These are phyloP conservation scores for Coemansia sp. DNA, from an alignment of 192 early-diverging fungal species.

Conservation along the genomic window DNA sequence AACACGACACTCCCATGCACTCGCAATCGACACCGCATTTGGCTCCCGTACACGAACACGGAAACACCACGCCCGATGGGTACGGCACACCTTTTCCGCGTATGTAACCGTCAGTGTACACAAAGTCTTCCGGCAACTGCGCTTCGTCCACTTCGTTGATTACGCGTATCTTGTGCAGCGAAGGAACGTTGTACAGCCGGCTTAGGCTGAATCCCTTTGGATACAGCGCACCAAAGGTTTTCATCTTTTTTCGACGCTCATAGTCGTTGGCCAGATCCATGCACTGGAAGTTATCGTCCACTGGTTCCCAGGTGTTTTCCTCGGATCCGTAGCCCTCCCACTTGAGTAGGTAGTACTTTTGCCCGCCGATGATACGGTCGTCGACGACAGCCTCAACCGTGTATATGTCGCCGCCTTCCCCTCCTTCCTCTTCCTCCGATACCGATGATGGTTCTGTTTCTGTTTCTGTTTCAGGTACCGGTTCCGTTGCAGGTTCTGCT, in stretches of 20 bases:
- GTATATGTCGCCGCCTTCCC: constrained; percentile 3
- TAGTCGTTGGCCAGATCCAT: constrained; percentile 16
- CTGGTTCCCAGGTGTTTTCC: constrained; percentile 51
- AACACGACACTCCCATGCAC: constrained; percentile 43
- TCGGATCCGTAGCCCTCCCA: constrained; percentile 37
- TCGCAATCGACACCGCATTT: constrained; percentile 30
- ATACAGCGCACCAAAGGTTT: not conserved
- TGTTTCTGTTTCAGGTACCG: not conserved
- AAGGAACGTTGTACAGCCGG: constrained; percentile 16
- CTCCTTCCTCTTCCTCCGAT: not conserved
- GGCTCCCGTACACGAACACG: constrained; percentile 32
- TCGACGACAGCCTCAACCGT: constrained; percentile 39
- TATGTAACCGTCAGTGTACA: constrained; percentile 42
- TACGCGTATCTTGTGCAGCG: constrained; percentile 33
- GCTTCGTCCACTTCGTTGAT: constrained; percentile 39
- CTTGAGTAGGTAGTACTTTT: constrained; percentile 25
- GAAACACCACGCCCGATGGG: constrained; percentile 44
- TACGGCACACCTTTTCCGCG: constrained; percentile 31
- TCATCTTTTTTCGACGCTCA: constrained; percentile 4
- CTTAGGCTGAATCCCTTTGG: constrained; percentile 16
- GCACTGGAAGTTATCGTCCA: constrained; percentile 30
- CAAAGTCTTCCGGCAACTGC: constrained; percentile 22
- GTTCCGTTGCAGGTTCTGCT: too few relatives aligned
- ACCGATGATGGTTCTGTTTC: not conserved
- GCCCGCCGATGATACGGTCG: constrained; percentile 18